phyloP scores from a whole-genome alignment of 371 early-diverging fungal genomes.

The Haplosporangium sp. region DNA sequence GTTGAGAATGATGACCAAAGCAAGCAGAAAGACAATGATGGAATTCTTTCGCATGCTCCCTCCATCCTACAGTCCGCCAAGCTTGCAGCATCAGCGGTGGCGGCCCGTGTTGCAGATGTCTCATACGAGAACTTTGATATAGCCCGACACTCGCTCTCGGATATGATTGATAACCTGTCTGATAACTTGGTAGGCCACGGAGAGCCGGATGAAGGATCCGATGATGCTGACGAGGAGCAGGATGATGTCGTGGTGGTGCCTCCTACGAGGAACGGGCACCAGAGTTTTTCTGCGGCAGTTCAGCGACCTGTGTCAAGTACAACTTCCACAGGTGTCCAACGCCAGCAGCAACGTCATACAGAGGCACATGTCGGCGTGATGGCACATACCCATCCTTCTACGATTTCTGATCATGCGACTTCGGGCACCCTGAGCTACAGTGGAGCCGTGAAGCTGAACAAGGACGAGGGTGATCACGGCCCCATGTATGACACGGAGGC shows the following conservation, averaged over 20 bases:
- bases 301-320: no score
- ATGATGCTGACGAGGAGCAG: neutral
- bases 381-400: neutral
- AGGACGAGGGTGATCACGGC: slow-evolving; percentile 14
- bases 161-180: slow-evolving; percentile 2
- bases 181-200: slow-evolving; percentile 6
- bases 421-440: slow-evolving; percentile 14
- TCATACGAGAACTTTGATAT: slow-evolving; percentile 14
- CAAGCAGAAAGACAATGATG: neutral
- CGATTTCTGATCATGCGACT: neutral
- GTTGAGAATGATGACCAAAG: neutral
- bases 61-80: slow-evolving; percentile 11
- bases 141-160: slow-evolving; percentile 3
- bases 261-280: neutral
- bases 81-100: slow-evolving; percentile 14
- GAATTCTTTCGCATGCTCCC: slow-evolving; percentile 8
- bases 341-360: neutral
- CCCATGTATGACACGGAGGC: slow-evolving; percentile 7
- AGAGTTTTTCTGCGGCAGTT: neutral
- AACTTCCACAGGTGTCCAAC: neutral
- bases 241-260: neutral
- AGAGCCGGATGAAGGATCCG: neutral
- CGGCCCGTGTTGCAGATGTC: slow-evolving; percentile 12
- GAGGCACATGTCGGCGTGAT: no score
- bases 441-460: slow-evolving; percentile 11